phyloP scores from a whole-genome alignment of 306 rosid genomes.

The Calophaca sinica region DNA sequence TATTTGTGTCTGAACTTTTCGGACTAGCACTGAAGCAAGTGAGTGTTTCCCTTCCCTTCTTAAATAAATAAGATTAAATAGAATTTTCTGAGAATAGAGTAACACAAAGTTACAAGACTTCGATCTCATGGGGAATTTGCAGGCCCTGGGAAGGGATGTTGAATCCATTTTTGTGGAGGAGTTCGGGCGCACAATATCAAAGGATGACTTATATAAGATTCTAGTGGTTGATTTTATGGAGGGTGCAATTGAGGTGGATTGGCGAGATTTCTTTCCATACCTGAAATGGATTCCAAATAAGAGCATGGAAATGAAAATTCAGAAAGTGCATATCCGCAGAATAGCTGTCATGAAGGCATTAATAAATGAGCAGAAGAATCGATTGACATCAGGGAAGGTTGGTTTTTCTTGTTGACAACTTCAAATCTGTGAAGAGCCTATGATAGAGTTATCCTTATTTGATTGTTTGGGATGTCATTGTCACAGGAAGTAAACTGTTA shows the following conservation, averaged over 20 bases:
- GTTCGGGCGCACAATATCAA: slow-evolving; percentile 57
- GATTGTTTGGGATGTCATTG: slow-evolving; percentile 25
- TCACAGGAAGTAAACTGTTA: slow-evolving; percentile 70
- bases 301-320: slow-evolving; percentile 61
- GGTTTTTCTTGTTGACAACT: background rate
- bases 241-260: slow-evolving; percentile 95
- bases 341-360: slow-evolving; percentile 68
- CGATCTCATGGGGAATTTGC: slow-evolving; percentile 15
- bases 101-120: too few species aligned
- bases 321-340: slow-evolving; percentile 48
- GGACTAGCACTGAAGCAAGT: slow-evolving; percentile 80
- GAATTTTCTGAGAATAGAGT: background rate
- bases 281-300: slow-evolving; percentile 91
- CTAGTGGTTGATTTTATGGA: slow-evolving; percentile 83
- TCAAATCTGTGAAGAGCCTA: background rate
- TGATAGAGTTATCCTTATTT: slow-evolving; percentile 34
- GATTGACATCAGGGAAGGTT: slow-evolving; percentile 83
- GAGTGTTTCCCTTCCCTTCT: slow-evolving; percentile 41
- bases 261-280: slow-evolving; percentile 98
- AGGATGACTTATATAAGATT: slow-evolving; percentile 62
- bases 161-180: slow-evolving; percentile 77
- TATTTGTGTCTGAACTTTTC: slow-evolving; percentile 77
- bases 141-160: slow-evolving; percentile 73
- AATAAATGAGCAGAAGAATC: slow-evolving; percentile 65
- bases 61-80: background rate